These are phyloP conservation scores for Emmonsia crescens DNA, from an alignment of 2,329 filamentous ascomycete genomes.

Conservation along the genomic window DNA sequence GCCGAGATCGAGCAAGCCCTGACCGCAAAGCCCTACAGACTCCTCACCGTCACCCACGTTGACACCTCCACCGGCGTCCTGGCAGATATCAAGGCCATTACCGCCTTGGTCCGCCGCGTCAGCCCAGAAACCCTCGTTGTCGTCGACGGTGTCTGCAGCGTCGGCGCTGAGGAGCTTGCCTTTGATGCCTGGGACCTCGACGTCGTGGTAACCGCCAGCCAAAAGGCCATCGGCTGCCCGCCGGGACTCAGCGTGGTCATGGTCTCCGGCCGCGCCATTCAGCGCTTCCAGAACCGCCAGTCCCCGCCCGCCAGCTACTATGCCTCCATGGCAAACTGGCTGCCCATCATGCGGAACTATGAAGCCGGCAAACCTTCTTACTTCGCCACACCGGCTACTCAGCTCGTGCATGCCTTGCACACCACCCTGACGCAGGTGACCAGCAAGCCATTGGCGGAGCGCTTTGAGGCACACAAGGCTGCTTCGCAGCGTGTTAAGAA, in stretches of 20 bases:
- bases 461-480: slow-evolving; percentile 70
- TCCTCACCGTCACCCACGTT: slow-evolving; percentile 90
- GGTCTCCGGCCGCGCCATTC: slow-evolving; percentile 79
- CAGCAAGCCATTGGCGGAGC: slow-evolving; percentile 64
- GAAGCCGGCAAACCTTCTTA: slow-evolving; percentile 96
- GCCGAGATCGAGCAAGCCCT: slow-evolving; percentile 81
- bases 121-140: slow-evolving; percentile 85
- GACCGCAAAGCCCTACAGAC: slow-evolving; percentile 84
- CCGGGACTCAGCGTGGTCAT: slow-evolving; percentile 91
- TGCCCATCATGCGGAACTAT: slow-evolving; percentile 98
- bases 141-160: slow-evolving; percentile 94
- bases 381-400: slow-evolving; percentile 92
- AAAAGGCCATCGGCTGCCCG: slow-evolving; percentile 94
- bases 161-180: slow-evolving; percentile 87
- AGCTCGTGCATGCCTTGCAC: slow-evolving; percentile 86
- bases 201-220: slow-evolving; percentile 83
- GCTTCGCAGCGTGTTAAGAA: slow-evolving; percentile 81
- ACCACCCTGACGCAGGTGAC: slow-evolving; percentile 80
- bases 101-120: slow-evolving; percentile 71
- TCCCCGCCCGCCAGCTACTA: slow-evolving; percentile 81
- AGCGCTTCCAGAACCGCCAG: slow-evolving; percentile 69
- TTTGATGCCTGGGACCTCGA: slow-evolving; percentile 95
- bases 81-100: slow-evolving; percentile 75
- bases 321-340: slow-evolving; percentile 93
- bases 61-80: slow-evolving; percentile 95